A percentile compares a stretch with the other conserved stretches of the same genome.
phyloP scores from a whole-genome alignment of 202 grass and related monocot genomes.

The Cymbopogon flexuosus region DNA sequence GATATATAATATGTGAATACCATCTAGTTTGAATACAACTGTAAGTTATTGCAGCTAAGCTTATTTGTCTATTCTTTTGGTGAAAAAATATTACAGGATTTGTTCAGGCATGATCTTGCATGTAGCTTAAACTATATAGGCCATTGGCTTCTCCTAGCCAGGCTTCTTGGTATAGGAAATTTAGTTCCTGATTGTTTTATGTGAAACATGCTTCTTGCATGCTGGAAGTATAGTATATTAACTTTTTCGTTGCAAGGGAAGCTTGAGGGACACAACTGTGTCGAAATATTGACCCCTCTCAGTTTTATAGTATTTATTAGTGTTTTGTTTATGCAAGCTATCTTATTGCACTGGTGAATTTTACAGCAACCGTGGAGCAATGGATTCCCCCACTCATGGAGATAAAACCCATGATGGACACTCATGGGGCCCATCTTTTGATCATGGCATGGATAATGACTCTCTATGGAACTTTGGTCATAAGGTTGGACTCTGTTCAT shows the following conservation, averaged over 20 bases:
- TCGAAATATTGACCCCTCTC: neutral
- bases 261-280: neutral
- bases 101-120: neutral
- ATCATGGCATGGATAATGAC: conserved; percentile 75
- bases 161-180: neutral
- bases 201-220: conserved; percentile 16
- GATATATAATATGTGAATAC: neutral
- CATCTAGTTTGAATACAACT: conserved; percentile 6
- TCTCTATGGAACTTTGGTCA: conserved; percentile 79
- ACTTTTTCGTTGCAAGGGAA: neutral
- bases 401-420: conserved; percentile 51
- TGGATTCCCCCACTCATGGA: conserved; percentile 55
- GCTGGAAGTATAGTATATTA: neutral
- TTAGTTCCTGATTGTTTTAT: neutral
- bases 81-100: neutral
- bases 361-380: conserved; percentile 63
- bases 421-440: conserved; percentile 81
- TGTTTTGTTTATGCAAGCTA: neutral
- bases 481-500: conserved; percentile 46
- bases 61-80: neutral
- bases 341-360: conserved; percentile 30
- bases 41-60: neutral
- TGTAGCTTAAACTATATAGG: neutral
- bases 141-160: neutral
- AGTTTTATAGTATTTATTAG: neutral